These are phyloP conservation scores for Sugiyamaella pinicola DNA, from an alignment of 1,139 yeast species.

Conservation along the genomic window DNA sequence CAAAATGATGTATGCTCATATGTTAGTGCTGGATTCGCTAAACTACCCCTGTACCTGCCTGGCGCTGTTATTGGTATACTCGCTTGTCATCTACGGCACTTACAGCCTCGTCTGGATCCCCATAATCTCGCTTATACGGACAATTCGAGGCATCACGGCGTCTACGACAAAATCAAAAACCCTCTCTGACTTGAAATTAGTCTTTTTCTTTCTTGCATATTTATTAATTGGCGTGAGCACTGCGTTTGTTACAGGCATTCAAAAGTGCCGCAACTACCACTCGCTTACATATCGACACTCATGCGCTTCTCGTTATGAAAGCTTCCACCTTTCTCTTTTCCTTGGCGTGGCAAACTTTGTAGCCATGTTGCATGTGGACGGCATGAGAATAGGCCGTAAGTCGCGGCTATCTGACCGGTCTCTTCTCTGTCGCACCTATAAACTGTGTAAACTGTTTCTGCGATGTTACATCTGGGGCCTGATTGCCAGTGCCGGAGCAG, in stretches of 20 bases:
- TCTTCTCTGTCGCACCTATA: neutral
- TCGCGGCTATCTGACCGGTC: slow-evolving; percentile 3
- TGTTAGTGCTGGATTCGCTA: neutral
- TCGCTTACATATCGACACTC: slow-evolving; percentile 11
- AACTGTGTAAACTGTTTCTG: slow-evolving; percentile 4
- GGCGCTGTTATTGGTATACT: slow-evolving; percentile 2
- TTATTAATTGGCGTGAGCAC: slow-evolving; percentile 17
- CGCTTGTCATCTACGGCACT: neutral
- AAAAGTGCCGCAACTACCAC: slow-evolving; percentile 19
- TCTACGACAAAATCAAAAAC: neutral
- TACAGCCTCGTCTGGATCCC: slow-evolving; percentile 16
- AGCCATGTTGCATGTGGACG: slow-evolving; percentile 14
- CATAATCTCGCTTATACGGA: slow-evolving; percentile 6
- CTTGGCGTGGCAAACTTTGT: slow-evolving; percentile 18
- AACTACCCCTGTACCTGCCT: slow-evolving; percentile 1
- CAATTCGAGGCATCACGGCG: slow-evolving; percentile 5
- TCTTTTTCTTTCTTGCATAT: slow-evolving; percentile 19
- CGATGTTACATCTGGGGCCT: slow-evolving; percentile 13
- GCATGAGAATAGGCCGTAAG: slow-evolving; percentile 2
- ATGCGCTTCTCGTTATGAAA: slow-evolving; percentile 16
- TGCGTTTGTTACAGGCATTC: slow-evolving; percentile 21
- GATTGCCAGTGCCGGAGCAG: slow-evolving; percentile 3
- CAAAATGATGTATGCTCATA: neutral
- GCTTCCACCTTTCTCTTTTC: slow-evolving; percentile 16
- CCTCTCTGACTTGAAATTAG: slow-evolving; percentile 15